Base-by-base conservation (phyloP, 176 grass and related monocot genomes). In the Chrysopogon serrulatus region DNA sequence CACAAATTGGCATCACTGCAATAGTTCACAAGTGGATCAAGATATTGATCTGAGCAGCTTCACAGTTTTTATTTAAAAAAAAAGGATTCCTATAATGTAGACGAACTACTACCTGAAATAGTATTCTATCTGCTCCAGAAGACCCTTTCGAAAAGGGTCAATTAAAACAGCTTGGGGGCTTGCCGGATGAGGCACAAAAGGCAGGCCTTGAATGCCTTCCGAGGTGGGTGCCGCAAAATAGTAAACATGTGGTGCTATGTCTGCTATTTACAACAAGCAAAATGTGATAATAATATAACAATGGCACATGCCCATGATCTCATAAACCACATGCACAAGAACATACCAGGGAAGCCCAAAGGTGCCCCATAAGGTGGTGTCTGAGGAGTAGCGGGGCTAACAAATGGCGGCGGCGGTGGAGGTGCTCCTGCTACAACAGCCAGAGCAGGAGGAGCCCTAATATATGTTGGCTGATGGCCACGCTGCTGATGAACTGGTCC, bases 1-100 rank as follows among this genome's bases (percentile, higher is more conserved):
- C 96, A 96, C 82, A 99, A 82, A 92, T 99, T 99, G 27, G 87
- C 93, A 63, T 77, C 39, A 34, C 96, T 99, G 86, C 51, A 87
- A 83, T 89, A 80, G 17, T 28, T 45, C 26, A 93, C 33, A 39
- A 33, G 21, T 23, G 27, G 8, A 84, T 89, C 35, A 76, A 42
- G 18, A 79, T 63, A 61, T 21, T 83, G 39, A 60, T 10, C 5
- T 8, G 21, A 39, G 54, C 41, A 30, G 17, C 18, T 31, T 67
- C 23, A 48, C 33, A 39, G 21, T 41, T 41, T 10, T 41, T 10
- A 43, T 43, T 43, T 40, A 4, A 41, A 18, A 65, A 34, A 4
- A 81, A 86, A 28, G 27, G 48, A 44, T 24, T 26, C 31, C 27
- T 6, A 21, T 6, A 67, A 57, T 18, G 54, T 61, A 36, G n/a